Conservation (phyloP, 164 flowering plant genomes). For the Vitis rupestris region DNA sequence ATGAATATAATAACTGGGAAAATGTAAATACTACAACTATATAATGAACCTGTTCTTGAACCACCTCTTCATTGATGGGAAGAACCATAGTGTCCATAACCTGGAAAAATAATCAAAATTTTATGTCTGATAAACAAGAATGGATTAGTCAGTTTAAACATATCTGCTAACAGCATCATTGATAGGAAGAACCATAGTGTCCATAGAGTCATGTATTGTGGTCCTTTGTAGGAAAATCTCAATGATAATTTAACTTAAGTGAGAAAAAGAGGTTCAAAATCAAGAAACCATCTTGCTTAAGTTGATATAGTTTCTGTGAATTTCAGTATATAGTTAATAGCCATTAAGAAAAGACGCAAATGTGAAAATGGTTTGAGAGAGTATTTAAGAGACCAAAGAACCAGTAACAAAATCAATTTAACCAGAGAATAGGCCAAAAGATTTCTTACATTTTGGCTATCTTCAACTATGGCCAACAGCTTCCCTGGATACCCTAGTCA, state of each 20-base stretch:
- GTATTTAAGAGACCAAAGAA: not conserved
- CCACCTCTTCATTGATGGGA: conserved; percentile 20
- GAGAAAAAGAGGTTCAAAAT: not conserved
- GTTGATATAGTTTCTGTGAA: not conserved
- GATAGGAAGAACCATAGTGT: too few species aligned
- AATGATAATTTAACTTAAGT: not conserved
- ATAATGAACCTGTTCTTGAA: conserved; percentile 14
- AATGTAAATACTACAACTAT: not conserved
- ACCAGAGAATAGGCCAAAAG: not conserved
- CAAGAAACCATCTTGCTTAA: not conserved
- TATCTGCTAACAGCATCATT: not conserved
- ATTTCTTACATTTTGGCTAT: conserved; percentile 20
- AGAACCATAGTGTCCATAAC: conserved; percentile 13
- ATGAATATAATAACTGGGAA: not conserved
- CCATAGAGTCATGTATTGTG: not conserved
- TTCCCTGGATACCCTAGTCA: conserved; percentile 26
- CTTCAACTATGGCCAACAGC: conserved; percentile 16
- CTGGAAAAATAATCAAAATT: conserved; percentile 10
- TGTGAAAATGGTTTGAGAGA: not conserved
- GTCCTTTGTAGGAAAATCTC: not conserved
- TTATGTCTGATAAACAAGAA: not conserved
- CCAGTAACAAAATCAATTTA: not conserved
- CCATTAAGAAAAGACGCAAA: not conserved
- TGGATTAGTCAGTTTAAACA: not conserved
- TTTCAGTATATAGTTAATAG: not conserved